Evolutionary conservation across 163 green algal species (phyloP), one percentile per base, ranked within the genome.

Genomic region (Scenedesmus sp.): DNA sequence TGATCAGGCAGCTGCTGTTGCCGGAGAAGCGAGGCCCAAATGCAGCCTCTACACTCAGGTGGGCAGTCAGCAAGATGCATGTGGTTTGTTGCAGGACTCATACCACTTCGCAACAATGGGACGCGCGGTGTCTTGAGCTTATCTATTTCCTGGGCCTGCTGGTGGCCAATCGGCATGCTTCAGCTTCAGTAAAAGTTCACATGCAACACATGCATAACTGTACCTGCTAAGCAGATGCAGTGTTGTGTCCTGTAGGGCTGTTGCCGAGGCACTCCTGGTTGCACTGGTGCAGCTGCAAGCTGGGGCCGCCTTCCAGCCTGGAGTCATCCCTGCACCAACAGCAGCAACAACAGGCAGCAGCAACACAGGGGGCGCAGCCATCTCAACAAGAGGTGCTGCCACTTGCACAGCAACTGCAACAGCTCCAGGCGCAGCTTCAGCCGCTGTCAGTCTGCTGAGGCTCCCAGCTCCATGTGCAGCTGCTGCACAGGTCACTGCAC

Each of bases 261-360:
- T 93, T 18, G 70, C 59, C 1, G 92, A 95, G 64, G 93, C 94
- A 26, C 59, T 96, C 57, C 66, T 96, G 60, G 67, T 67, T 46
- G 86, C 94, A 20, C 92, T 94, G 74, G 64, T 60, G 4, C 79
- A 84, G 57, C 82, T 96, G 77, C 90, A 91, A 2, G 84, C 88
- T 1, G 93, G 93, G 26, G 59, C 92, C 10, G 73, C 59, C 55
- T 66, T 95, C 55, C 64, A 94, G 83, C 91, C 91, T 23, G 91
- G 91, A 26, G 85, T 94, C 10, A 84, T 92, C 4, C 92, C 90
- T 16, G 54, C 92, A 9, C 4, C 4, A 15, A 34, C 59, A 60
- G 52, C 18, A 55, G 64, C 26, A 55, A 62, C 59, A 73, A 60
- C 62, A 26, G 62, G 23, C 6, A 46, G 66, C 77, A 79, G 23